These are phyloP conservation scores for Pseudocercospora pini-densiflorae DNA, from an alignment of 2,329 filamentous ascomycete genomes.

Conservation along the genomic window DNA sequence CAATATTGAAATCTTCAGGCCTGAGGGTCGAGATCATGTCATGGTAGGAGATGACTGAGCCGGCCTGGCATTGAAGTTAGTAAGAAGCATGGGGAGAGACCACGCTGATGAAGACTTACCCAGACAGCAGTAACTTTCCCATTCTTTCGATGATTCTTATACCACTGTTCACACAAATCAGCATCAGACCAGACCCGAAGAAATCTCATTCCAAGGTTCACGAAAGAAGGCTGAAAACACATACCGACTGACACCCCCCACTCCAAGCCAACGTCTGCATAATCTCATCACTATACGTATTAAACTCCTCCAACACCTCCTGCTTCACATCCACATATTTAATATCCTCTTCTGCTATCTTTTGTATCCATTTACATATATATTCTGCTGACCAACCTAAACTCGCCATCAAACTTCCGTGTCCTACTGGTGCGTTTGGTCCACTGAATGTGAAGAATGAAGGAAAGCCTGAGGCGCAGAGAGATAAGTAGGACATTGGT, in stretches of 20 bases:
- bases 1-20: conserved; percentile 55
- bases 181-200: too few relatives aligned
- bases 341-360: conserved; percentile 38
- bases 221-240: too few relatives aligned
- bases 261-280: conserved; percentile 40
- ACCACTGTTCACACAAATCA: conserved; percentile 25
- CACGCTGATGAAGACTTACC: background rate
- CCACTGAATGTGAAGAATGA: conserved; percentile 38
- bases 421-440: conserved; percentile 32
- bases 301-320: conserved; percentile 37
- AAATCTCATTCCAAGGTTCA: too few relatives aligned
- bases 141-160: conserved; percentile 37
- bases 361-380: conserved; percentile 38
- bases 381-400: conserved; percentile 35
- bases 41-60: conserved; percentile 34
- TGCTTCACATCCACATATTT: conserved; percentile 33
- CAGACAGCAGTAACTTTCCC: conserved; percentile 41
- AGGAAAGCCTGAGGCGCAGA: conserved; percentile 35
- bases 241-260: conserved; percentile 35
- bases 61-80: conserved; percentile 19
- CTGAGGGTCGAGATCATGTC: conserved; percentile 46
- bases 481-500: conserved; percentile 34
- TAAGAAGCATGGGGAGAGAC: too few relatives aligned
- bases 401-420: conserved; percentile 33
- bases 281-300: conserved; percentile 38